Percentiles rank a stretch among this genome's conserved stretches.
phyloP scores from a whole-genome alignment of 768 basidiomycete genomes.

The Thelephora aurantiotincta region DNA sequence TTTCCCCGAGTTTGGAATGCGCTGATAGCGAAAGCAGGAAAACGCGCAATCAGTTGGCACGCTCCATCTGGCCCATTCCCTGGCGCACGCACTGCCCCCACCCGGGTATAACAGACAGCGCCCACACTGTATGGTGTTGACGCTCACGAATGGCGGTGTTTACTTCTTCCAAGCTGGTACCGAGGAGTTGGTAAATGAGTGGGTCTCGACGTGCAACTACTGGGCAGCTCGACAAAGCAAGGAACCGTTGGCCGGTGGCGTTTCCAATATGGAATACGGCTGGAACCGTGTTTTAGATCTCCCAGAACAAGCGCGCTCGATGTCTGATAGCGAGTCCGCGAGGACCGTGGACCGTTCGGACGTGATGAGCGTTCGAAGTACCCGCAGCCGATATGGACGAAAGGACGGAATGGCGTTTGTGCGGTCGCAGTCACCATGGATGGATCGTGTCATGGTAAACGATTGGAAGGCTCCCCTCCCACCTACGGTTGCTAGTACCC shows the following conservation, averaged over 20 bases:
- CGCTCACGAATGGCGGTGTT: constrained; percentile 77
- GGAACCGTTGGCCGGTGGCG: constrained; percentile 89
- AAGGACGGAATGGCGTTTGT: constrained; percentile 53
- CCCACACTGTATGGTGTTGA: constrained; percentile 91
- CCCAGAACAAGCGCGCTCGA: constrained; percentile 32
- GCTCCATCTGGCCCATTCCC: constrained; percentile 72
- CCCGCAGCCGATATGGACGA: constrained; percentile 61
- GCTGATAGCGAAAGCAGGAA: constrained; percentile 32
- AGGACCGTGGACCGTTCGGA: constrained; percentile 42
- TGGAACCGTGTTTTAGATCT: constrained; percentile 73
- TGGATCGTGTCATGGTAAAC: constrained; percentile 65
- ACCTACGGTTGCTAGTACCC: constrained; percentile 66
- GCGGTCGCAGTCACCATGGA: constrained; percentile 59
- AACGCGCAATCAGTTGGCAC: constrained; percentile 81
- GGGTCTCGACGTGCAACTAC: constrained; percentile 99
- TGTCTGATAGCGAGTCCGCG: constrained; percentile 42
- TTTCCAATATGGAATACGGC: constrained; percentile 99
- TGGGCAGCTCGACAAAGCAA: constrained; percentile 95
- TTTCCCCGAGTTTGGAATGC: background rate
- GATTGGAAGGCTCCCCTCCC: constrained; percentile 93
- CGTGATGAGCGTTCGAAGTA: constrained; percentile 63
- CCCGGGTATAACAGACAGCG: constrained; percentile 87
- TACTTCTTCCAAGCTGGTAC: constrained; percentile 99
- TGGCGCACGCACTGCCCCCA: constrained; percentile 77
- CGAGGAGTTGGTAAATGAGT: constrained; percentile 95